Conservation (phyloP, 495 filamentous ascomycete species). For the Xylaria acuta region DNA sequence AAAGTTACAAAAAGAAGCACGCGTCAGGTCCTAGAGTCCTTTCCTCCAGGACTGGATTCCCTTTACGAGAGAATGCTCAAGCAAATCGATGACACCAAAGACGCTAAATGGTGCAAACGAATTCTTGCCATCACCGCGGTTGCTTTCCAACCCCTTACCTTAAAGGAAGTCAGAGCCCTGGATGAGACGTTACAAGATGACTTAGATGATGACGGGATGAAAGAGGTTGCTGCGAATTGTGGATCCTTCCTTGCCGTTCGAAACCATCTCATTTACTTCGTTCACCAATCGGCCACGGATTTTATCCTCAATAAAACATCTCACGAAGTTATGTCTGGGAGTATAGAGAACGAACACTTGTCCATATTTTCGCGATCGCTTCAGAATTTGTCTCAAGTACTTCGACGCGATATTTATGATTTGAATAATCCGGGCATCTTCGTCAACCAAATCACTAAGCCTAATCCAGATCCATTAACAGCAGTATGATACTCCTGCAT, state of each 20-base stretch:
- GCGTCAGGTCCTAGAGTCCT: slow-evolving; percentile 10
- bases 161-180: slow-evolving; percentile 30
- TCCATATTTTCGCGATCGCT: too few species aligned
- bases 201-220: background rate
- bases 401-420: slow-evolving; percentile 28
- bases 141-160: slow-evolving; percentile 32
- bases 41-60: slow-evolving; percentile 29
- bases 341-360: slow-evolving; percentile 23
- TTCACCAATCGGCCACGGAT: slow-evolving; percentile 55
- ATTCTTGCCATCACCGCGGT: slow-evolving; percentile 28
- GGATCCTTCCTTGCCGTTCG: slow-evolving; percentile 44
- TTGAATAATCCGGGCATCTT: slow-evolving; percentile 24
- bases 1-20: too few species aligned
- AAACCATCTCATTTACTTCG: slow-evolving; percentile 40
- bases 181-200: background rate
- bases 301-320: slow-evolving; percentile 37
- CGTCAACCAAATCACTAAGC: slow-evolving; percentile 24
- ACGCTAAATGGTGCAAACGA: slow-evolving; percentile 25
- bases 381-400: too few species aligned
- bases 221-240: slow-evolving; percentile 31
- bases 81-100: background rate
- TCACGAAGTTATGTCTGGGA: slow-evolving; percentile 41
- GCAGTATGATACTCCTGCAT: slow-evolving; percentile 44
- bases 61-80: slow-evolving; percentile 36
- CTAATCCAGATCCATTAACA: slow-evolving; percentile 41